Base-by-base conservation (phyloP, 1,139 yeast species). In the Wickerhamomyces sp. region DNA sequence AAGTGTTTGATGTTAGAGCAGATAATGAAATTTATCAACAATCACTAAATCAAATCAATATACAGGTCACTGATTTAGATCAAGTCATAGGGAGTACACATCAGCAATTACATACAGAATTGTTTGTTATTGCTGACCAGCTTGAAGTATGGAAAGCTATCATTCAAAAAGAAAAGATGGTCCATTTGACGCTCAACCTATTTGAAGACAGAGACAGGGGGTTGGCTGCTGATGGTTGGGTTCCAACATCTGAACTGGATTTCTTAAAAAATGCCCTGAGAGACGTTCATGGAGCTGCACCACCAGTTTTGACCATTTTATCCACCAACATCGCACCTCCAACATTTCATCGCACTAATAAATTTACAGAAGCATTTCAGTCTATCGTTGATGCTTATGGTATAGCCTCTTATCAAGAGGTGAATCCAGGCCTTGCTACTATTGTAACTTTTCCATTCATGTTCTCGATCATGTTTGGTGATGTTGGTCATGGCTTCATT, bases 401-500 rank as follows among this genome's bases (percentile, higher is more conserved):
- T 60, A 73, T 82, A 51, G 88, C 93, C 7, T 73, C 84, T 15
- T 85, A 85, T 61, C 76, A 84, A 53, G 94, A 85, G 65, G 84
- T 85, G 29, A 85, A 85, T 61, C 88, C 94, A 2, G 94, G 91
- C 50, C 71, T 85, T 52, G 84, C 94, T 30, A 85, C 94, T 2
- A 75, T 83, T 45, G 80, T 85, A 27, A 85, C 94, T 3, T 85
- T 85, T 71, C 94, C 94, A 35, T 85, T 85, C 60, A 82, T 85
- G 89, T 85, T 85, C 67, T 91, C 94, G 34, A 80, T 85, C 55
- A 85, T 85, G 94, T 85, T 85, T 70, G 94, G 94, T 73, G 94
- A 85, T 67, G 65, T 84, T 51, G 94, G 94, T 27, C 94, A 85
- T 63, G 94, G 94, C 5, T 72, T 84, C 52, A 73, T 85, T 47